Base-by-base conservation (phyloP, 192 early-diverging fungal genomes). In the Entomortierella lignicola region DNA sequence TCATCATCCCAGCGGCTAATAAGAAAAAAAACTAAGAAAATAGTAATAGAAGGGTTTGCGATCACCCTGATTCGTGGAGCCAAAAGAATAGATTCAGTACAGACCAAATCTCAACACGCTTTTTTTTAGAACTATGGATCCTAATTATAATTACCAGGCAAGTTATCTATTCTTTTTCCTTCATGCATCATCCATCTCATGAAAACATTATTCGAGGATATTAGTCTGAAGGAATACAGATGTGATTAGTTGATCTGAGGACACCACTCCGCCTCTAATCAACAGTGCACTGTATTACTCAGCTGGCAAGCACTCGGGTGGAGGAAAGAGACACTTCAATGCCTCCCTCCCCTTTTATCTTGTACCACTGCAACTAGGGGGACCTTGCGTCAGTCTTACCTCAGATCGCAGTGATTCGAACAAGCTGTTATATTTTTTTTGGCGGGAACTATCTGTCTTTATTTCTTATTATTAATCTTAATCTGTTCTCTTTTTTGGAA, bases 91-190 rank as follows among this genome's bases (percentile, higher is more conserved):
- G 44, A 47, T 47, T 47, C 12, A 20, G 3, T n/a, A n/a, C n/a
- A n/a, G n/a, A n/a, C n/a, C 44, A 4, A 15, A 4, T 20, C 17
- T 11, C 17, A 47, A 15, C 44, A 43, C 29, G 23, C 10, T 7
- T 0, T 12, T 26, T 4, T n/a, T n/a, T n/a, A n/a, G n/a, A n/a
- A 47, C 32, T 20, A 66, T 79, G 75, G 75, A 79, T 79, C 75
- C 75, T 34, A 79, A 79, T 55, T 79, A 70, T 43, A 69, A 69
- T 51, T 79, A 66, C 63, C 75, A 79, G 75, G 75, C 54, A 70
- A 79, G 75, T 60, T n/a, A n/a, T n/a, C n/a, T n/a, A n/a, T n/a
- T n/a, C n/a, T n/a, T 47, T 15, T 11, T 20, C 44, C 44, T 20
- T 20, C 44, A 47, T 47, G 44, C 47, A 54, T 41, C 34, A 4